These are phyloP conservation scores for Boletus reticulatus DNA, from an alignment of 768 basidiomycete species.

Conservation along the genomic window DNA sequence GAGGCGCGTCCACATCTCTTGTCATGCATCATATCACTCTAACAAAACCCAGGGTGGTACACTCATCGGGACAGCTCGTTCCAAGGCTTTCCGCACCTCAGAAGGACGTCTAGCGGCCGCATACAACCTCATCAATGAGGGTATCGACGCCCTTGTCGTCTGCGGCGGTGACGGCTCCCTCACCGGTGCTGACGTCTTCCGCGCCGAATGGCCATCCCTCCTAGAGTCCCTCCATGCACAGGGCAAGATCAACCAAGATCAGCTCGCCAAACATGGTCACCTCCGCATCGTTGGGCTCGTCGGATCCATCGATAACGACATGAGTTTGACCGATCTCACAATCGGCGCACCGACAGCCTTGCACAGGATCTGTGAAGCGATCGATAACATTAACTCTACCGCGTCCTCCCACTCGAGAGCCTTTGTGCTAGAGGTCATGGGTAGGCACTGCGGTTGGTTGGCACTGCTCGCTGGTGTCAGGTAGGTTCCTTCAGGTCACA, in stretches of 20 bases:
- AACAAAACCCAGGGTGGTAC: conserved; percentile 72
- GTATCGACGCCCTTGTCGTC: conserved; percentile 95
- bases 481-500: conserved; percentile 37
- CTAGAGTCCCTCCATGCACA: conserved; percentile 62
- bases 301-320: conserved; percentile 98
- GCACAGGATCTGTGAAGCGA: conserved; percentile 95
- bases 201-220: conserved; percentile 90
- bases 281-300: conserved; percentile 98
- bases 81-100: conserved; percentile 74
- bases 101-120: conserved; percentile 90
- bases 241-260: conserved; percentile 76
- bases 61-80: conserved; percentile 91
- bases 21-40: neutral
- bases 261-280: conserved; percentile 70
- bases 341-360: conserved; percentile 96
- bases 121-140: conserved; percentile 89
- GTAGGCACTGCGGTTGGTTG: conserved; percentile 97
- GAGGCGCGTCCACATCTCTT: conserved; percentile 49
- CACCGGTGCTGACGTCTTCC: conserved; percentile 92
- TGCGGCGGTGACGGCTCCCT: conserved; percentile 97
- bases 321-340: conserved; percentile 96
- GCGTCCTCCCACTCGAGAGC: conserved; percentile 95
- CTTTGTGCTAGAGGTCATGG: conserved; percentile 99
- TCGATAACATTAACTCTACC: conserved; percentile 98
- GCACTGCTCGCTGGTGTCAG: conserved; percentile 91